Evolutionary conservation across 75 land plant genomes (phyloP).

Genomic region (Pinus albicaulis): DNA sequence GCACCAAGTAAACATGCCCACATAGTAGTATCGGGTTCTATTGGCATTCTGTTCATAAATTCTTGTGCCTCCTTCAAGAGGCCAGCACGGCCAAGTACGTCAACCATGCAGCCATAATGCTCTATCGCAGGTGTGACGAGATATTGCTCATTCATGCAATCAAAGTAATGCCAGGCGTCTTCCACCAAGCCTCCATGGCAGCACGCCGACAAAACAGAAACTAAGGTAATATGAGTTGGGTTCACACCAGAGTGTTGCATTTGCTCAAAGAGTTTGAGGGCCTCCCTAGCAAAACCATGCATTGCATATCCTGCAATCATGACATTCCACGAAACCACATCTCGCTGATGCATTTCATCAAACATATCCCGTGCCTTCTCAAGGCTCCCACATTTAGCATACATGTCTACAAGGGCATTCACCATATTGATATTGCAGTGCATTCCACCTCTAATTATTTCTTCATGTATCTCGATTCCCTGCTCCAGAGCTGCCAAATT

Average conservation of each 20-base stretch:
- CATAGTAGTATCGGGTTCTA: slow-evolving; percentile 33
- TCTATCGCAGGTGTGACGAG: slow-evolving; percentile 29
- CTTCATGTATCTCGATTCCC: slow-evolving; percentile 44
- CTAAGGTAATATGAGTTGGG: slow-evolving; percentile 41
- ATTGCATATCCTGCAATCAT: slow-evolving; percentile 42
- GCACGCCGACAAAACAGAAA: slow-evolving; percentile 43
- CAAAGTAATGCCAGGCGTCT: slow-evolving; percentile 23
- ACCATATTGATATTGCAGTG: slow-evolving; percentile 20
- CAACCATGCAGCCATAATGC: slow-evolving; percentile 57
- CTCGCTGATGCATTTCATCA: slow-evolving; percentile 17
- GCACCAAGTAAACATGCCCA: slow-evolving; percentile 50
- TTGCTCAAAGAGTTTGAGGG: slow-evolving; percentile 25
- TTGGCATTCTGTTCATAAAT: slow-evolving; percentile 27
- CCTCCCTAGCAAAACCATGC: slow-evolving; percentile 26
- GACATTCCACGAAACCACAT: slow-evolving; percentile 49
- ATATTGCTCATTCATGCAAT: slow-evolving; percentile 32
- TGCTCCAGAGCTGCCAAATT: slow-evolving; percentile 3
- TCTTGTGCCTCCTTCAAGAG: slow-evolving; percentile 28
- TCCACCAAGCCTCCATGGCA: slow-evolving; percentile 51
- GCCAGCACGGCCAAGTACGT: slow-evolving; percentile 45
- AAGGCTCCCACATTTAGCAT: slow-evolving; percentile 49
- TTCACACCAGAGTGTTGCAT: slow-evolving; percentile 30
- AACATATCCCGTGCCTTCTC: slow-evolving; percentile 22
- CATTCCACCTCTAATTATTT: slow-evolving; percentile 34
- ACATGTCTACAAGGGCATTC: slow-evolving; percentile 44